Evolutionary conservation across 495 filamentous ascomycete species (phyloP).

Genomic region (Lichina pygmaea): DNA sequence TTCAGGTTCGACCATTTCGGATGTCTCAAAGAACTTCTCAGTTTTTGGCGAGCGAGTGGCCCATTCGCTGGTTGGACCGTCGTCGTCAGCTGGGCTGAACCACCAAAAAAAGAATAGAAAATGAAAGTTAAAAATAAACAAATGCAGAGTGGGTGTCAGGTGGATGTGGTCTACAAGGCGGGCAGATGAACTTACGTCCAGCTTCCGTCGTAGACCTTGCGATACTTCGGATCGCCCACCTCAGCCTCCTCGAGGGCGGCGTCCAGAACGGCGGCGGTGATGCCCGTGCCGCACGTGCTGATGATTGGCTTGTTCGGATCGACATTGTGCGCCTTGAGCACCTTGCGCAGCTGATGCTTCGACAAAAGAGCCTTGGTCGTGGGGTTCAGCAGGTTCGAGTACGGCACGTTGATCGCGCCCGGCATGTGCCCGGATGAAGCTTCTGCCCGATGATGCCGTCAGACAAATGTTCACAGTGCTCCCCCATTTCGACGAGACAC

Average conservation of each 20-base stretch:
- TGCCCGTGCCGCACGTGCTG: constrained; percentile 74
- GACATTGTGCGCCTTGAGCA: constrained; percentile 56
- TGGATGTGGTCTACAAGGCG: background rate
- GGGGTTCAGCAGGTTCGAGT: constrained; percentile 56
- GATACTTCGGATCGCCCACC: constrained; percentile 35
- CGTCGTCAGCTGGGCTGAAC: too few relatives aligned
- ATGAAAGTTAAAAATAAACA: background rate
- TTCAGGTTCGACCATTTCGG: background rate
- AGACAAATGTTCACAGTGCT: too few relatives aligned
- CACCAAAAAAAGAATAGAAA: constrained; percentile 8
- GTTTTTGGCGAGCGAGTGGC: constrained; percentile 36
- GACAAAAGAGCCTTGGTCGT: constrained; percentile 58
- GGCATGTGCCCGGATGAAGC: constrained; percentile 84
- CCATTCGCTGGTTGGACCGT: constrained; percentile 31
- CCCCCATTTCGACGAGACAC: background rate
- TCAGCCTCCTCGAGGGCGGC: constrained; percentile 59
- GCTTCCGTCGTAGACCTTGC: constrained; percentile 79
- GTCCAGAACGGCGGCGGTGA: constrained; percentile 83
- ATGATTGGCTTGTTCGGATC: constrained; percentile 70
- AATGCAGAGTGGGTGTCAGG: background rate
- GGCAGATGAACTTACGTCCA: constrained; percentile 86
- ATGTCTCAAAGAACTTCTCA: constrained; percentile 32
- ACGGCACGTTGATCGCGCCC: constrained; percentile 57
- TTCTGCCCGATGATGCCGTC: constrained; percentile 10
- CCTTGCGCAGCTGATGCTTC: constrained; percentile 33